Evolutionary conservation across 768 basidiomycete genomes (phyloP), one percentile per base, ranked within the genome.

Genomic region (Lactifluus piperatus): DNA sequence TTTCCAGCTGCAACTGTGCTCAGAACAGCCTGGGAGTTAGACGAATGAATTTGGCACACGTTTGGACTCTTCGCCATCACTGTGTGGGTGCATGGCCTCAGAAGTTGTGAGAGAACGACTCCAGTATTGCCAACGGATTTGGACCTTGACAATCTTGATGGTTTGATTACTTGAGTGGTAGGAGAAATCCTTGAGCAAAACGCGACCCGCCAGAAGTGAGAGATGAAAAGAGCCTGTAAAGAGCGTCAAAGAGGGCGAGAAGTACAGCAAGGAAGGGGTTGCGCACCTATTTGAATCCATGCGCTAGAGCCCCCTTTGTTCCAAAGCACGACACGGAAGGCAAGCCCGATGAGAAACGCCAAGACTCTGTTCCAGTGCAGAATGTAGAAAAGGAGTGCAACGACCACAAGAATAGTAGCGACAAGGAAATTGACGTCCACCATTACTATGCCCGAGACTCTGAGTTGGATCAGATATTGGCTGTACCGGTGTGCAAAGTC

Each of bases 61-160:
- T 41, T 64, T 63, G 14, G 58, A 66, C 52, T 80, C 79, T 62
- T 83, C 83, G 53, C 74, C 77, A 16, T 75, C 79, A 27, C 75
- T 74, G 26, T 71, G 66, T 60, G 72, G 67, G 65, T 72, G 72
- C 58, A 89, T 72, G 64, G 90, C 88, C 49, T 86, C 81, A 63
- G 86, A 86, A n/a, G 82, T 79, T 9, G 86, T 81, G 2, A 93
- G 87, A 41, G 79, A 75, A 57, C 92, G 84, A 49, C 91, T 78
- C 95, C 95, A 98, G 70, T 95, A 97, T 63, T 91, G 79, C 93
- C 94, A 98, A 64, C 87, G 87, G 49, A 97, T 71, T 68, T 91
- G 84, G 1, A 85, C 89, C 71, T 91, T 90, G 48, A 91, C 81
- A 51, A 93, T 79, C 62, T 84, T 83, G 45, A 94, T 77, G 20